Conservation (phyloP, 495 filamentous ascomycete genomes). For the Lepraria neglecta region DNA sequence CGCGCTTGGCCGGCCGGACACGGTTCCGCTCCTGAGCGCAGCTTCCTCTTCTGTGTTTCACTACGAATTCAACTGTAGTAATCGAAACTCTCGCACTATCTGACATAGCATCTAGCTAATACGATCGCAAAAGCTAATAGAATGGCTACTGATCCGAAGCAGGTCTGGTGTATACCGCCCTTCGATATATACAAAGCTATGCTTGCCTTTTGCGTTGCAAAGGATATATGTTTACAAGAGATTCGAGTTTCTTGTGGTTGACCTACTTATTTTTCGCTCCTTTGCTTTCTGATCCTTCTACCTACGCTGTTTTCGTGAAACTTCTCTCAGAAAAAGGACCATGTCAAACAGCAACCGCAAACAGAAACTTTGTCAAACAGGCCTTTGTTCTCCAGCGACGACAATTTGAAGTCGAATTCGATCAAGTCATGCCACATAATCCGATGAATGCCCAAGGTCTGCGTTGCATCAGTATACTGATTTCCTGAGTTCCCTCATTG, state of each 20-base stretch:
- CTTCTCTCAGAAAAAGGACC: neutral
- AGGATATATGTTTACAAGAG: too few species aligned
- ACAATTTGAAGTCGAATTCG: neutral
- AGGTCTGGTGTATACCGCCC: too few species aligned
- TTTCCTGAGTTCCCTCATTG: neutral
- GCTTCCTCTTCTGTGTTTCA: too few species aligned
- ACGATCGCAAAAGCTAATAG: too few species aligned
- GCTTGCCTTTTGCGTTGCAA: too few species aligned
- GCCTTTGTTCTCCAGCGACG: neutral
- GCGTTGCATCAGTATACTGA: neutral
- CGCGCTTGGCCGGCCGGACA: neutral
- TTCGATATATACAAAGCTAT: too few species aligned
- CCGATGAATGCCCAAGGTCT: neutral
- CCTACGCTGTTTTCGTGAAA: neutral
- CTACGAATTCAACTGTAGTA: too few species aligned
- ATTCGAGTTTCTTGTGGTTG: neutral
- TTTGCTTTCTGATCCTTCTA: neutral
- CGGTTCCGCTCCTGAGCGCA: neutral
- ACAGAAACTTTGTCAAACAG: neutral
- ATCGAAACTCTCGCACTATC: too few species aligned
- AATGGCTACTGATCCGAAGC: too few species aligned
- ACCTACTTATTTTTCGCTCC: too few species aligned
- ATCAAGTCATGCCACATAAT: too few species aligned
- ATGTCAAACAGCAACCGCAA: neutral
- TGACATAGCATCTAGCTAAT: too few species aligned